Evolutionary conservation across 192 early-diverging fungal species (phyloP).

Genomic region (Gaertneriomyces semiglobifer): DNA sequence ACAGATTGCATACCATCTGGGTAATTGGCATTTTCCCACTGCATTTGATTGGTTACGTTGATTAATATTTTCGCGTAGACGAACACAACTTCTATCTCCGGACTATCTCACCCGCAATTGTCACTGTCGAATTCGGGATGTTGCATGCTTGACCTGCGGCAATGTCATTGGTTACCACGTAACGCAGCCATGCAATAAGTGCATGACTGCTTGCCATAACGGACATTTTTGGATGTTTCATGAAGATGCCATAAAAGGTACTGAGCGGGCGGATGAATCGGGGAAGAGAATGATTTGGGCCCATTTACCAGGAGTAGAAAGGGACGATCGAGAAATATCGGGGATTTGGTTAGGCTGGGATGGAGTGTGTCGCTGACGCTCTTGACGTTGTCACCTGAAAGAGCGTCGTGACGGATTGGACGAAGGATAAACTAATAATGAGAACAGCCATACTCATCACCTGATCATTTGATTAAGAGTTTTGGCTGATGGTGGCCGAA

Average conservation of each 20-base stretch:
- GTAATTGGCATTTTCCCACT: not conserved
- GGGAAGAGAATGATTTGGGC: no score
- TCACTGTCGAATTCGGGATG: constrained; percentile 71
- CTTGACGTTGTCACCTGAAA: no score
- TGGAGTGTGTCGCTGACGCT: no score
- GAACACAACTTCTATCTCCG: constrained; percentile 67
- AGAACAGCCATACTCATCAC: no score
- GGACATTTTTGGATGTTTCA: constrained; percentile 99
- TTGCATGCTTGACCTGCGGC: constrained; percentile 72
- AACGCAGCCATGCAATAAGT: constrained; percentile 74
- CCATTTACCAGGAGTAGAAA: no score
- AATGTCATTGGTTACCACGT: constrained; percentile 80
- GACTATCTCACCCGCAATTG: constrained; percentile 78
- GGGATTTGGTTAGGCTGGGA: no score
- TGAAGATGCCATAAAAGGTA: constrained; percentile 18
- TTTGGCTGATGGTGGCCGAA: no score
- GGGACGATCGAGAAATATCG: no score
- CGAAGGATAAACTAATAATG: no score
- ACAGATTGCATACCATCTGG: constrained; percentile 52
- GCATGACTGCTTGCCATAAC: constrained; percentile 90
- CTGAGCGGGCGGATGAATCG: no score
- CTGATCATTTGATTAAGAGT: no score
- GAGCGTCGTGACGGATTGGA: no score
- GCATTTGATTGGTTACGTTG: not conserved
- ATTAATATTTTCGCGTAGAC: constrained; percentile 4